Evolutionary conservation across 495 filamentous ascomycete genomes (phyloP).

Genomic region (Baudoinia panamericana): DNA sequence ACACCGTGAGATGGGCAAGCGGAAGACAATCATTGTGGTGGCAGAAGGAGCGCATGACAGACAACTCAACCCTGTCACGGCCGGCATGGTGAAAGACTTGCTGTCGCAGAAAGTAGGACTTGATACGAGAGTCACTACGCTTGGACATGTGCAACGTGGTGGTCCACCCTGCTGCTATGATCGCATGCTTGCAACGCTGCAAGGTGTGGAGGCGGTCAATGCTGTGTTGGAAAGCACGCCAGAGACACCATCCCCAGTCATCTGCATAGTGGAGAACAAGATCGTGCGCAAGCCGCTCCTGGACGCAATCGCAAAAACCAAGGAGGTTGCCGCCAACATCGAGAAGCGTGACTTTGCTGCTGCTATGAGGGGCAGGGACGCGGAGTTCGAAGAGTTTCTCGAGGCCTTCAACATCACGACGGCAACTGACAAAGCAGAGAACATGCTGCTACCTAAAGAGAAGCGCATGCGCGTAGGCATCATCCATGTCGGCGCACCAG

Average conservation of each 20-base stretch:
- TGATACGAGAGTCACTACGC: constrained; percentile 87
- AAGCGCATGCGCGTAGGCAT: constrained; percentile 91
- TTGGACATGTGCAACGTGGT: constrained; percentile 92
- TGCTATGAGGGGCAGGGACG: constrained; percentile 77
- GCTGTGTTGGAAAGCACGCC: constrained; percentile 88
- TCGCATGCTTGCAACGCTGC: constrained; percentile 80
- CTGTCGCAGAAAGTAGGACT: constrained; percentile 66
- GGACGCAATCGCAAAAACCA: constrained; percentile 73
- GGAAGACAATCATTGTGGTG: constrained; percentile 95
- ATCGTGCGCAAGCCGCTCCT: constrained; percentile 79
- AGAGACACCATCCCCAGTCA: constrained; percentile 82
- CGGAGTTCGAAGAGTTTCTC: constrained; percentile 90
- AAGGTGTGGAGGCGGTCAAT: constrained; percentile 92
- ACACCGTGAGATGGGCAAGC: constrained; percentile 85
- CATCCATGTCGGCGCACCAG: constrained; percentile 92
- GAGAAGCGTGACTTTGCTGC: constrained; percentile 64
- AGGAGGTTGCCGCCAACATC: constrained; percentile 71
- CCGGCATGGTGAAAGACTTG: constrained; percentile 69
- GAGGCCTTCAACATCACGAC: constrained; percentile 83
- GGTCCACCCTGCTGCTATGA: constrained; percentile 89
- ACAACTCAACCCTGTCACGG: constrained; percentile 71
- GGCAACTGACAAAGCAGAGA: constrained; percentile 49
- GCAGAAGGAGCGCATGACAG: constrained; percentile 88
- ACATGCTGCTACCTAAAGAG: constrained; percentile 49
- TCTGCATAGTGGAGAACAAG: constrained; percentile 95